These are phyloP conservation scores for Fusarium tricinctum DNA, from an alignment of 2,329 filamentous ascomycete species.

Conservation along the genomic window DNA sequence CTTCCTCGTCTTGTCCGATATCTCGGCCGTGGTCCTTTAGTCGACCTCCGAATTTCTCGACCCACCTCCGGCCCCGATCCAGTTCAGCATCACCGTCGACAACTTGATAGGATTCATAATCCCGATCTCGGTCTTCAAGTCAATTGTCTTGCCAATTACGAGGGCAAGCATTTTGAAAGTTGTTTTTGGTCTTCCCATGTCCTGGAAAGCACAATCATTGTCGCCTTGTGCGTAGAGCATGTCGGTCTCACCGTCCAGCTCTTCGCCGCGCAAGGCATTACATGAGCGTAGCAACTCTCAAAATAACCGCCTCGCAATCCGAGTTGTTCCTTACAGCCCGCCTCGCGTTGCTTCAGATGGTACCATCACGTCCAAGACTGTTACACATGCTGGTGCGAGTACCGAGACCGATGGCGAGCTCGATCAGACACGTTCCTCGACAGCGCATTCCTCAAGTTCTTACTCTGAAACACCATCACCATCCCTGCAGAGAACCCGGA, in stretches of 20 bases:
- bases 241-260: slow-evolving; percentile 52
- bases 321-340: slow-evolving; percentile 58
- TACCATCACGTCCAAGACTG: slow-evolving; percentile 46
- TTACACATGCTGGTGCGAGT: slow-evolving; percentile 45
- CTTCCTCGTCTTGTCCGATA: slow-evolving; percentile 27
- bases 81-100: slow-evolving; percentile 16
- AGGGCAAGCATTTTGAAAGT: slow-evolving; percentile 18
- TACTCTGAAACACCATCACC: slow-evolving; percentile 47
- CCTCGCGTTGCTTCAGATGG: slow-evolving; percentile 54
- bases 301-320: slow-evolving; percentile 53
- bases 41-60: slow-evolving; percentile 33
- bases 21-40: slow-evolving; percentile 21
- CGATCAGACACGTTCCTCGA: slow-evolving; percentile 33
- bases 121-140: background rate
- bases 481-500: slow-evolving; percentile 38
- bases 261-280: slow-evolving; percentile 49
- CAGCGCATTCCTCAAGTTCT: slow-evolving; percentile 40
- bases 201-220: slow-evolving; percentile 38
- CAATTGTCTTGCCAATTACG: slow-evolving; percentile 30
- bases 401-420: slow-evolving; percentile 44
- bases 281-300: slow-evolving; percentile 52
- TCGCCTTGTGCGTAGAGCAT: slow-evolving; percentile 53
- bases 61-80: slow-evolving; percentile 38
- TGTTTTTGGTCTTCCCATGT: slow-evolving; percentile 37
- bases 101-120: slow-evolving; percentile 17